A percentile compares a stretch with the other conserved stretches of the same genome.
Evolutionary conservation across 176 grass and related monocot species (phyloP).

Genomic region (Eremochloa ophiuroides): DNA sequence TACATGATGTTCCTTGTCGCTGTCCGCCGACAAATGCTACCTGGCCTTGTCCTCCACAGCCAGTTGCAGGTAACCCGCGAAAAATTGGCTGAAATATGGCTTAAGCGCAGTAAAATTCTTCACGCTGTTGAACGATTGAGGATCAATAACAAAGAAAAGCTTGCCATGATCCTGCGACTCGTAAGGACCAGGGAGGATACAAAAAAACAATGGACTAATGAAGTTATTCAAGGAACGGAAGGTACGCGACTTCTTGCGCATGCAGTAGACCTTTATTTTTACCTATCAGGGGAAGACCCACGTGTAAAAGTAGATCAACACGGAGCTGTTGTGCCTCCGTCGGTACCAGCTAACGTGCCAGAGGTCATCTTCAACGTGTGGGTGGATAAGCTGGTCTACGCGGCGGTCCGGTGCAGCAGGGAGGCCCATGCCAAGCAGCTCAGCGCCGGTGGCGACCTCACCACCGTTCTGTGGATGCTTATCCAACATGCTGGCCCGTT

Average conservation of each 20-base stretch:
- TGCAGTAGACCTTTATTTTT: not conserved
- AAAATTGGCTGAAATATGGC: not conserved
- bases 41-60: not conserved
- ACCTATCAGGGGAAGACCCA: rapidly evolving
- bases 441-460: too few relatives aligned
- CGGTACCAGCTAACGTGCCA: not conserved
- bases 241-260: not conserved
- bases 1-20: too few relatives aligned
- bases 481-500: too few relatives aligned
- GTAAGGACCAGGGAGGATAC: too few relatives aligned
- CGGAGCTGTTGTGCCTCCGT: rapidly evolving
- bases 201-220: rapidly evolving
- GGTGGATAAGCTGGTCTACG: too few relatives aligned
- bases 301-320: rapidly evolving
- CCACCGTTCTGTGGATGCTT: too few relatives aligned
- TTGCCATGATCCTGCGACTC: not conserved
- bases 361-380: not conserved
- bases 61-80: not conserved
- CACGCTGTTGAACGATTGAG: too few relatives aligned
- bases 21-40: too few relatives aligned
- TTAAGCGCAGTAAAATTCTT: too few relatives aligned
- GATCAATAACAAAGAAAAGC: not conserved
- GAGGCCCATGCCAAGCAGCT: too few relatives aligned
- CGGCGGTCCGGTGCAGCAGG: too few relatives aligned
- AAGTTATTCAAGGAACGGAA: rapidly evolving